Base-by-base conservation (phyloP, 306 rosid species). In the Fagus crenata region DNA sequence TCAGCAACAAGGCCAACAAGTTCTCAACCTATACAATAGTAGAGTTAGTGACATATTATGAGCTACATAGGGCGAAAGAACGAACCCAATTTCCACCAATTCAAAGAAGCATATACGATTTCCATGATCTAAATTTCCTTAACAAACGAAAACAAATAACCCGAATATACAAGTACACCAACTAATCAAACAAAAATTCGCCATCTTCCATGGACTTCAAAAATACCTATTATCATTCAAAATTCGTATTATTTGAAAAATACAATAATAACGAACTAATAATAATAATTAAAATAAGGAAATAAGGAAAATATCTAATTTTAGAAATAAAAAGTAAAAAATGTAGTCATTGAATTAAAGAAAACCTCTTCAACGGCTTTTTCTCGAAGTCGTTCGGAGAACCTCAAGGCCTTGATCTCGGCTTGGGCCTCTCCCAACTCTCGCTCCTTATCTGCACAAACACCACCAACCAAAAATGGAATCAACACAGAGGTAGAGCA, bases 301-400 rank as follows among this genome's bases (percentile, higher is more conserved):
- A n/a, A 7, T 1, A 6, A 5, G 6, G 11, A 60, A 67, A 15
- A 11, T 39, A 40, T 39, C 71, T 0, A 73, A 59, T 5, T 31
- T 17, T 5, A 53, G 28, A 69, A 69, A 69, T 3, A 41, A 37
- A 65, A 65, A 40, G 18, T 33, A 65, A 37, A 14, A 37, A 14
- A 37, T n/a, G 22, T 53, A 31, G 40, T 0, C 18, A 76, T 32
- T 53, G 61, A 49, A 63, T 33, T 17, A 70, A 55, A 49, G 4
- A 33, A 37, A 18, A 95, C 99, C 98, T 92, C 99, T 91, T 96
- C 99, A 75, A 93, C 97, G 17, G 99, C 99, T 81, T 96, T 96
- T 78, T 96, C 99, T 82, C 93, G 87, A 18, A 90, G 96, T 41
- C 98, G 89, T 81, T 96, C 99, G 18, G 99, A 92, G 13, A 85